Conservation (phyloP, 1,284 basidiomycete genomes). For the Coniferiporia sulphurascens region DNA sequence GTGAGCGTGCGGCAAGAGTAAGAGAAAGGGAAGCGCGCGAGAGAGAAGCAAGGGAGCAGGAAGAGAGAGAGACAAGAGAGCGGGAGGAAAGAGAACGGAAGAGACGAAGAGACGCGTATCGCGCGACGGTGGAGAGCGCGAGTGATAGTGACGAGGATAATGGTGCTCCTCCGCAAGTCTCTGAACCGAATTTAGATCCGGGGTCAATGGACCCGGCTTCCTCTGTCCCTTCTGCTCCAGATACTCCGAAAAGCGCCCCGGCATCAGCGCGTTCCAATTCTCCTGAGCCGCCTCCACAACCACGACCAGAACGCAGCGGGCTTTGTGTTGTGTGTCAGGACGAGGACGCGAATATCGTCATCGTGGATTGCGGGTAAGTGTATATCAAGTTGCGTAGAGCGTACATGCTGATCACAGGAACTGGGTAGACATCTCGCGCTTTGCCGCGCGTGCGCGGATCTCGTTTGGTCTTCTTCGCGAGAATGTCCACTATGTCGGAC, state of each 20-base stretch:
- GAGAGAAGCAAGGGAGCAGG: constrained; percentile 18
- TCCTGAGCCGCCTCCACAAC: not conserved
- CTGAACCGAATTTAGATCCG: not conserved
- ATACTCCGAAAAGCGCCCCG: not conserved
- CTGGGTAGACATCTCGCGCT: constrained; percentile 67
- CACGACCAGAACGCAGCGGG: constrained; percentile 58
- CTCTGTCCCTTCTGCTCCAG: constrained; percentile 1
- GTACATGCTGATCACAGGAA: not conserved
- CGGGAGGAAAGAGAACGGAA: constrained; percentile 31
- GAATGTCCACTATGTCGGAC: constrained; percentile 87
- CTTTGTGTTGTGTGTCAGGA: constrained; percentile 88
- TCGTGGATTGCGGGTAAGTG: constrained; percentile 88
- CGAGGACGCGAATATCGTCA: constrained; percentile 84
- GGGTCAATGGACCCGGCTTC: not conserved
- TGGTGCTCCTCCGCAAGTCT: constrained; percentile 22
- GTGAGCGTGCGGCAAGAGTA: constrained; percentile 13
- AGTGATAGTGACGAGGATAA: constrained; percentile 30
- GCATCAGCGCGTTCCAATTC: not conserved
- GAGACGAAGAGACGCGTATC: constrained; percentile 31
- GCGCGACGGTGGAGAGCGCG: constrained; percentile 34
- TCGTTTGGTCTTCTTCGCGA: constrained; percentile 72
- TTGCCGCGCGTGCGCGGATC: constrained; percentile 79
- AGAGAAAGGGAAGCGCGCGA: constrained; percentile 28
- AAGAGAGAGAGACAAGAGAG: constrained; percentile 29
- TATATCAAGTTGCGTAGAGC: constrained; percentile 1